A percentile compares a stretch with the other conserved stretches of the same genome.
Evolutionary conservation across 768 basidiomycete genomes (phyloP).

Genomic region (Agaricus blazei): DNA sequence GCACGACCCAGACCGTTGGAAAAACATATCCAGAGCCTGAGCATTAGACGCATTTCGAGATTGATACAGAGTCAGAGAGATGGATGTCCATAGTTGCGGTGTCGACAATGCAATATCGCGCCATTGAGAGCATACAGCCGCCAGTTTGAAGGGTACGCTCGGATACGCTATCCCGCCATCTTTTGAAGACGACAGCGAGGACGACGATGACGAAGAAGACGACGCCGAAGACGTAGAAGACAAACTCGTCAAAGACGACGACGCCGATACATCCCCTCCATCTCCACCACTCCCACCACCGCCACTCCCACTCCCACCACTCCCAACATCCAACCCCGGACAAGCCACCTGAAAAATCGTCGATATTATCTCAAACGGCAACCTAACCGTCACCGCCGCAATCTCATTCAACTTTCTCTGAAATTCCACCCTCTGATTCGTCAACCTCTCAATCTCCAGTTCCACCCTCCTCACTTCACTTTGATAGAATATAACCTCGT

Average conservation of each 20-base stretch:
- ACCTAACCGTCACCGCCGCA: neutral
- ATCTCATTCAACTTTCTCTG: conserved; percentile 5
- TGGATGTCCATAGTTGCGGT: conserved; percentile 10
- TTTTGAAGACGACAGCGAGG: neutral
- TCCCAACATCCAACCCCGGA: neutral
- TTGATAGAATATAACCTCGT: conserved; percentile 1
- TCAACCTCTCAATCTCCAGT: conserved; percentile 2
- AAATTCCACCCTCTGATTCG: neutral
- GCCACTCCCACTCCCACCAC: neutral
- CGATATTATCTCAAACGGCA: conserved; percentile 7
- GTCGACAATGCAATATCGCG: conserved; percentile 2
- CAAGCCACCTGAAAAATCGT: conserved; percentile 7
- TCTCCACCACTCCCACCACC: neutral
- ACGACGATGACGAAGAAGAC: no score
- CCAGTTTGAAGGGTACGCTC: conserved; percentile 6
- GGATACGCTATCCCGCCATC: conserved; percentile 6
- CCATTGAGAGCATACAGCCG: conserved; percentile 9
- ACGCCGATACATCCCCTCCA: neutral
- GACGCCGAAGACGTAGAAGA: no score
- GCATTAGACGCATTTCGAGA: neutral
- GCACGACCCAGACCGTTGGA: neutral
- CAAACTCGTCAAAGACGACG: no score
- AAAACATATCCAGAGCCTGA: neutral
- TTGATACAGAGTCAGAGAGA: conserved; percentile 5
- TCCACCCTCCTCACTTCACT: conserved; percentile 2